Conservation (phyloP, 2,329 filamentous ascomycete species). For the Cordyceps pruinosa region DNA sequence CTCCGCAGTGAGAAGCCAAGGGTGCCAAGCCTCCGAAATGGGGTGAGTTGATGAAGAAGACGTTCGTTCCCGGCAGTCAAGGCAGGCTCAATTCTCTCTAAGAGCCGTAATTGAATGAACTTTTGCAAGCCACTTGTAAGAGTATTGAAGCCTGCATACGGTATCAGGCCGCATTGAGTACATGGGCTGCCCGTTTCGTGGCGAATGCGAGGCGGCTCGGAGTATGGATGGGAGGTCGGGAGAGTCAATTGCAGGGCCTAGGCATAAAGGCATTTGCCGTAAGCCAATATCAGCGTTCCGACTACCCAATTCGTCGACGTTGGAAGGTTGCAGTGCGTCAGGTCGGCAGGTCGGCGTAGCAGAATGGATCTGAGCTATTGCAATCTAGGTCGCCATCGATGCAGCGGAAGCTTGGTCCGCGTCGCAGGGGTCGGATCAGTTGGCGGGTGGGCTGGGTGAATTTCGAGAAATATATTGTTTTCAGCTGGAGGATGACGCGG, state of each 20-base stretch:
- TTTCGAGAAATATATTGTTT: not conserved
- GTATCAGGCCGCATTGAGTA: not conserved
- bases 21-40: not conserved
- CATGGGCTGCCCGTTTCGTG: not conserved
- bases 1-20: not conserved
- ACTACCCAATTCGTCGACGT: not conserved
- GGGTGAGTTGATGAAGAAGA: not conserved
- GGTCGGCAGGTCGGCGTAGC: not conserved
- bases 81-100: not conserved
- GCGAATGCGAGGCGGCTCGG: not conserved
- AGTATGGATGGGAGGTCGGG: not conserved
- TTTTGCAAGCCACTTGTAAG: not conserved
- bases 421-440: not conserved
- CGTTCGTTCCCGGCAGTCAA: not conserved
- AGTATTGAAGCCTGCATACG: not conserved
- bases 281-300: not conserved
- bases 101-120: not conserved
- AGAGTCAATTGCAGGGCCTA: not conserved
- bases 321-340: not conserved
- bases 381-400: slow-evolving; percentile 1
- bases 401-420: not conserved
- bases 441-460: not conserved
- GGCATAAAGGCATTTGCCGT: not conserved
- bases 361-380: slow-evolving; percentile 7
- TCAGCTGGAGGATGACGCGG: not conserved